A percentile compares a stretch with the other conserved stretches of the same genome.
Evolutionary conservation across 805 yeast genomes (phyloP).

Genomic region (Hanseniaspora hatyaiensis): DNA sequence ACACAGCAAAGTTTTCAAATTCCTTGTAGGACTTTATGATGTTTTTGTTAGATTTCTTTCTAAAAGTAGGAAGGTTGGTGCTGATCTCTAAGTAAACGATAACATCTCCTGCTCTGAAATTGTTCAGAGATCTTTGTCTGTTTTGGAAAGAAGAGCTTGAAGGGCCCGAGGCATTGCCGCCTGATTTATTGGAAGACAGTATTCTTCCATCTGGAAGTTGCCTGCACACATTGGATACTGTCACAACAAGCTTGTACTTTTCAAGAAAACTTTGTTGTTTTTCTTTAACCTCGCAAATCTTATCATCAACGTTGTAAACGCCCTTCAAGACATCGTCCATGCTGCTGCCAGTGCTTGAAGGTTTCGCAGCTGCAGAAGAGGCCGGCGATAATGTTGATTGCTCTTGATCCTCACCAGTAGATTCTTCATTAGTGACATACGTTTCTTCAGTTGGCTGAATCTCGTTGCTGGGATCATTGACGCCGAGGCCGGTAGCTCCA

Average conservation of each 20-base stretch:
- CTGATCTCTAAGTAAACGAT: slow-evolving; percentile 16
- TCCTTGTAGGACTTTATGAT: slow-evolving; percentile 74
- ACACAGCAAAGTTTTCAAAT: slow-evolving; percentile 61
- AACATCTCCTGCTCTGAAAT: slow-evolving; percentile 13
- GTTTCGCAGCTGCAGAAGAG: too few species aligned
- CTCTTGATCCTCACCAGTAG: background rate
- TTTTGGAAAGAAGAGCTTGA: background rate
- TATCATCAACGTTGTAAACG: slow-evolving; percentile 7
- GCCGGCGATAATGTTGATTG: too few species aligned
- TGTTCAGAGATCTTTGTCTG: slow-evolving; percentile 2
- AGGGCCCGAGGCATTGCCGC: background rate
- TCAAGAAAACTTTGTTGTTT: slow-evolving; percentile 7
- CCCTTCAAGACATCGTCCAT: background rate
- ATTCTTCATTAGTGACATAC: background rate
- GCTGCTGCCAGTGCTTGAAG: too few species aligned
- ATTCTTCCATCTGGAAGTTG: slow-evolving; percentile 17
- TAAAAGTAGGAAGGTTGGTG: slow-evolving; percentile 62
- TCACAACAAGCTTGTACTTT: slow-evolving; percentile 38
- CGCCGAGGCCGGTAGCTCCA: background rate
- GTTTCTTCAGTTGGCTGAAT: too few species aligned
- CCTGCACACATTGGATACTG: slow-evolving; percentile 39
- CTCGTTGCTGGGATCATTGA: background rate
- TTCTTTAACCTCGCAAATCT: slow-evolving; percentile 19
- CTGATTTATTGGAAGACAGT: slow-evolving; percentile 1
- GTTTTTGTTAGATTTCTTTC: slow-evolving; percentile 58